A percentile compares a stretch with the other conserved stretches of the same genome.
Evolutionary conservation across 495 filamentous ascomycete species (phyloP).

Genomic region (Friedmanniomyces simplex): DNA sequence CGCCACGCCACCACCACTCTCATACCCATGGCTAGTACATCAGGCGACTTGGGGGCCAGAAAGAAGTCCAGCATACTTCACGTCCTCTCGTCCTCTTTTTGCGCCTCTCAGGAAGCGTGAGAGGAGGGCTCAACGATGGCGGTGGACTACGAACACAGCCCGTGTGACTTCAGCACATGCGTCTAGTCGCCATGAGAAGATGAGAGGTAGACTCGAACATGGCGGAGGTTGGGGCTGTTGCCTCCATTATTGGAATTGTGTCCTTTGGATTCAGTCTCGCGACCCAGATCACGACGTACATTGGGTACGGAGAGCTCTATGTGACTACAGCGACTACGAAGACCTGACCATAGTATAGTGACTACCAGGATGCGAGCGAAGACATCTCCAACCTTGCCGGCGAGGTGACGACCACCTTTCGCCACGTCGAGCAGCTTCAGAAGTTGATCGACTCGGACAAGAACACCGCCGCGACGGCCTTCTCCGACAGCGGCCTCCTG

Average conservation of each 20-base stretch:
- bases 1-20: too few species aligned
- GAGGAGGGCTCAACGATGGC: too few species aligned
- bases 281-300: not conserved
- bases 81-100: too few species aligned
- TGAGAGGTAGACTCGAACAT: not conserved
- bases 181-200: too few species aligned
- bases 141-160: too few species aligned
- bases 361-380: not conserved
- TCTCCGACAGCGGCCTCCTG: not conserved
- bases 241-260: not conserved
- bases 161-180: too few species aligned
- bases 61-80: too few species aligned
- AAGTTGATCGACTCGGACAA: not conserved
- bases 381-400: conserved; percentile 3
- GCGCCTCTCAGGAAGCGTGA: too few species aligned
- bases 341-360: not conserved
- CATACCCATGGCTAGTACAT: too few species aligned
- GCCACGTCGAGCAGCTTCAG: conserved; percentile 1
- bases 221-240: not conserved
- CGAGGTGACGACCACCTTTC: not conserved
- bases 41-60: too few species aligned
- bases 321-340: not conserved
- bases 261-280: not conserved
- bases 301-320: not conserved
- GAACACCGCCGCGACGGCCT: not conserved